phyloP scores from a whole-genome alignment of 1,139 yeast species.

The Ogataea hybrid region DNA sequence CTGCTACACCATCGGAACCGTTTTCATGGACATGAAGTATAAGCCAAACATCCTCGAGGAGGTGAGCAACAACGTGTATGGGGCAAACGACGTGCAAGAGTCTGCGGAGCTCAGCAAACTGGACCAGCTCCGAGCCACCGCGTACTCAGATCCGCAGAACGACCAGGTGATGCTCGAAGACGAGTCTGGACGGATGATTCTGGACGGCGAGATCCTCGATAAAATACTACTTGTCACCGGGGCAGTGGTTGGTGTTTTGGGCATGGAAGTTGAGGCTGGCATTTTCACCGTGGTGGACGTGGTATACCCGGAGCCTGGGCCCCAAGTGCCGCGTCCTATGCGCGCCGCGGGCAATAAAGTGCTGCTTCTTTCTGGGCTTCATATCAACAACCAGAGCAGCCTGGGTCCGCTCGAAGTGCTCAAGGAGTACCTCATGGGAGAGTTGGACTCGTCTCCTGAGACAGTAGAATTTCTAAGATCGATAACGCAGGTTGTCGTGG shows the following conservation, averaged over 20 bases:
- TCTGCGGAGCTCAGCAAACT: constrained; percentile 23
- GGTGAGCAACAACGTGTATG: constrained; percentile 60
- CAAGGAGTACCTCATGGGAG: constrained; percentile 72
- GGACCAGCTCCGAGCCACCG: constrained; percentile 31
- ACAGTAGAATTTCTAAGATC: constrained; percentile 27
- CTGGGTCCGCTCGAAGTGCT: constrained; percentile 57
- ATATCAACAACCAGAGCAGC: constrained; percentile 46
- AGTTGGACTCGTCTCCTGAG: constrained; percentile 38
- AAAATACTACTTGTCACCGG: constrained; percentile 75
- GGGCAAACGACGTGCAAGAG: constrained; percentile 40
- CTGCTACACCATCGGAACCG: constrained; percentile 90
- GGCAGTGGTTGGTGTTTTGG: constrained; percentile 77
- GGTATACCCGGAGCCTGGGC: constrained; percentile 62
- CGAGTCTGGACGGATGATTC: constrained; percentile 82
- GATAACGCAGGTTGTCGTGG: constrained; percentile 58
- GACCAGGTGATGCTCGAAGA: constrained; percentile 80
- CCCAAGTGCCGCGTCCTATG: constrained; percentile 44
- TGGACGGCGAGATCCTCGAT: constrained; percentile 57
- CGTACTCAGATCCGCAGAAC: constrained; percentile 53
- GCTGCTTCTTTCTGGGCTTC: constrained; percentile 48
- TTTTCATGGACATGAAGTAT: constrained; percentile 78
- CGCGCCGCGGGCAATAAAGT: constrained; percentile 13
- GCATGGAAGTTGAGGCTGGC: constrained; percentile 83
- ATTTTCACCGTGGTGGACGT: constrained; percentile 82
- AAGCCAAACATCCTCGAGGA: constrained; percentile 85